Conservation (phyloP, 352 stramenopile genomes). For the Globisporangium solare region DNA sequence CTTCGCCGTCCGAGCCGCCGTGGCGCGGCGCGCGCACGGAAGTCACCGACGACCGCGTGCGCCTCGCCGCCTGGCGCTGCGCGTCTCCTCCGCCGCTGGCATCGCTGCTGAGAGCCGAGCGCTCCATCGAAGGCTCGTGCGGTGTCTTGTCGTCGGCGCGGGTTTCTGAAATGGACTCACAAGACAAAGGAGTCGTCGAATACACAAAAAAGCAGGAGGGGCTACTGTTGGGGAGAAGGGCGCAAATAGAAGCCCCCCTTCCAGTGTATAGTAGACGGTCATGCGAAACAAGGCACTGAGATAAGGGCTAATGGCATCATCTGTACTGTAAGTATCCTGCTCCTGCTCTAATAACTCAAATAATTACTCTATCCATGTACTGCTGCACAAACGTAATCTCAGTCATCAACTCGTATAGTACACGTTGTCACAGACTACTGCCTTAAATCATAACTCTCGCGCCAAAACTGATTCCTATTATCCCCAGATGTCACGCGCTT, state of each 20-base stretch:
- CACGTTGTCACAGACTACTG: too few species aligned
- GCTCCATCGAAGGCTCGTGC: constrained; percentile 5
- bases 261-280: not conserved
- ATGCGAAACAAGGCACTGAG: not conserved
- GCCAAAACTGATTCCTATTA: too few species aligned
- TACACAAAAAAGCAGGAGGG: constrained; percentile 1
- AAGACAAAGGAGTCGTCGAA: too few species aligned
- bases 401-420: too few species aligned
- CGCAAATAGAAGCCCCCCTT: not conserved
- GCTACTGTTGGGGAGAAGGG: not conserved
- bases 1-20: constrained; percentile 26
- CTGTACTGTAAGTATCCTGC: too few species aligned
- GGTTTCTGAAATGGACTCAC: constrained; percentile 7
- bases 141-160: not conserved
- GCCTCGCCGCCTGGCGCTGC: constrained; percentile 27
- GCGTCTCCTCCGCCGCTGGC: constrained; percentile 1
- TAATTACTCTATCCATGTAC: too few species aligned
- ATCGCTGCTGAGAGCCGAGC: constrained; percentile 5
- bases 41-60: constrained; percentile 37
- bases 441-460: too few species aligned
- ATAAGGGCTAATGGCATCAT: not conserved
- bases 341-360: too few species aligned
- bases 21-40: constrained; percentile 15
- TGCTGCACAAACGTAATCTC: too few species aligned
- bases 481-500: too few species aligned